phyloP scores from a whole-genome alignment of 169 alveolate species.

The Plasmodium yoelii region DNA sequence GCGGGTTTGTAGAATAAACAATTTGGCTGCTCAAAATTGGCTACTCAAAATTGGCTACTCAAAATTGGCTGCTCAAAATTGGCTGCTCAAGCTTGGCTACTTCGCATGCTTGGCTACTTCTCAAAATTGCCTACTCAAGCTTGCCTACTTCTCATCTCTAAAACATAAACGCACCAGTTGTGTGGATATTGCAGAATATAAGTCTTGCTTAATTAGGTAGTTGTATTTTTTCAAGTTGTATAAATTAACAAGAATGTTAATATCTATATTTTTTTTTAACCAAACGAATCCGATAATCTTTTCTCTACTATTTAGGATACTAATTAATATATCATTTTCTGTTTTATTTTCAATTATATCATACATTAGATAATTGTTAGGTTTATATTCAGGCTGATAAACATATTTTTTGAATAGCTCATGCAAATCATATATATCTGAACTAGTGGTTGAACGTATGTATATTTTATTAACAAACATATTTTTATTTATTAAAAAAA shows the following conservation, averaged over 20 bases:
- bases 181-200: constrained; percentile 5
- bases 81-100: no score
- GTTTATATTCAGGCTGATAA: neutral
- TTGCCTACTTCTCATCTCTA: no score
- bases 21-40: no score
- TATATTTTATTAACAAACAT: constrained; percentile 28
- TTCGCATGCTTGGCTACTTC: no score
- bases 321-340: constrained; percentile 38
- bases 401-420: constrained; percentile 45
- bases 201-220: constrained; percentile 16
- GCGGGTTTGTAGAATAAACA: no score
- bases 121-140: no score
- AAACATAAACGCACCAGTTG: no score
- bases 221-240: constrained; percentile 52
- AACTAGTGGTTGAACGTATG: constrained; percentile 19
- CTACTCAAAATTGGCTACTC: no score
- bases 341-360: constrained; percentile 56
- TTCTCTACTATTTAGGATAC: constrained; percentile 34
- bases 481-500: constrained; percentile 22
- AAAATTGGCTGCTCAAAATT: no score
- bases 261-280: constrained; percentile 54
- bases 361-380: constrained; percentile 32
- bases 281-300: constrained; percentile 54
- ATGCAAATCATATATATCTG: constrained; percentile 66
- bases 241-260: constrained; percentile 31